Conservation (phyloP, 768 basidiomycete genomes). For the Termitomyces sp. region DNA sequence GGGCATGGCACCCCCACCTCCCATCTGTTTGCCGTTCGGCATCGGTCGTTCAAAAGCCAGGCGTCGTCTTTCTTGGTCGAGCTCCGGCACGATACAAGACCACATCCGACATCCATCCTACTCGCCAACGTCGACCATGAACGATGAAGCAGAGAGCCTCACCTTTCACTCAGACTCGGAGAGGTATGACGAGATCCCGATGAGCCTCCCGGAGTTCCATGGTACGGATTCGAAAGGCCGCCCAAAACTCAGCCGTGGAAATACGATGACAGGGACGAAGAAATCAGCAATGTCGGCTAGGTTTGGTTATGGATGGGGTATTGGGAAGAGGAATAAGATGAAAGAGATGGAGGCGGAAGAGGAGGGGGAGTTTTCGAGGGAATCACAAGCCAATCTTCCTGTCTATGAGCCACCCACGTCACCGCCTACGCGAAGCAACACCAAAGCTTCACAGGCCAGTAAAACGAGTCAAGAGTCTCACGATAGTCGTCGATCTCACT, state of each 20-base stretch:
- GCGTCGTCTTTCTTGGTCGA: slow-evolving; percentile 43
- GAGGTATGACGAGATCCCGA: slow-evolving; percentile 44
- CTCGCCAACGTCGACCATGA: slow-evolving; percentile 37
- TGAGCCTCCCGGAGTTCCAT: slow-evolving; percentile 23
- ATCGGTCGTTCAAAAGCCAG: slow-evolving; percentile 37
- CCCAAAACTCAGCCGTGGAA: slow-evolving; percentile 39
- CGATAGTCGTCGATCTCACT: slow-evolving; percentile 9
- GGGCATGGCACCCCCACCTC: slow-evolving; percentile 48
- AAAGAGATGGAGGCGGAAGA: slow-evolving; percentile 30
- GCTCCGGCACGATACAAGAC: slow-evolving; percentile 24
- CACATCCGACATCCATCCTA: slow-evolving; percentile 36
- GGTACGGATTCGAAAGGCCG: slow-evolving; percentile 30
- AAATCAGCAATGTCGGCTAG: slow-evolving; percentile 38
- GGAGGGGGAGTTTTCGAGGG: slow-evolving; percentile 19
- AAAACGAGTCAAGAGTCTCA: slow-evolving; percentile 20
- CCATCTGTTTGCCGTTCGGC: slow-evolving; percentile 55
- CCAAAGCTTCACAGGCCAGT: slow-evolving; percentile 33
- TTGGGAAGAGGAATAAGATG: slow-evolving; percentile 48
- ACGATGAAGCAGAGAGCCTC: slow-evolving; percentile 39
- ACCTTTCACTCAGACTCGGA: slow-evolving; percentile 60
- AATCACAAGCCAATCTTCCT: slow-evolving; percentile 29
- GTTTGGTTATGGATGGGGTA: slow-evolving; percentile 71
- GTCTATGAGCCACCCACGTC: slow-evolving; percentile 32
- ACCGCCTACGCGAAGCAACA: slow-evolving; percentile 30
- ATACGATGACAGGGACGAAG: slow-evolving; percentile 55